These are phyloP conservation scores for Picea mariana DNA, from an alignment of 83 land plant species.

Conservation along the genomic window DNA sequence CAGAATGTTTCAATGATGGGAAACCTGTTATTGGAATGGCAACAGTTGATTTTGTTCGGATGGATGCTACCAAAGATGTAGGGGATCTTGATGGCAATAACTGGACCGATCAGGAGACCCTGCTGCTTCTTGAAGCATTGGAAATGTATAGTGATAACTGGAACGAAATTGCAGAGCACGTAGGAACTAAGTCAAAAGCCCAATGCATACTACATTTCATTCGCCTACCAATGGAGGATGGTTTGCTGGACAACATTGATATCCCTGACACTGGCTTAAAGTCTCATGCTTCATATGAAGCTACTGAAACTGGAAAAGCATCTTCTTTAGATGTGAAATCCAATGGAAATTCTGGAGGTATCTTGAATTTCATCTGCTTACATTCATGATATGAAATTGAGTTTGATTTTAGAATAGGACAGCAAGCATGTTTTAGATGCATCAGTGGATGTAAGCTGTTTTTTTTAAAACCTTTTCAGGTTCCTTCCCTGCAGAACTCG, in stretches of 20 bases:
- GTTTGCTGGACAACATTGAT: conserved; percentile 60
- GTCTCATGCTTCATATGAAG: conserved; percentile 21
- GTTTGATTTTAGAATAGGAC: neutral
- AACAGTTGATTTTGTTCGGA: conserved; percentile 64
- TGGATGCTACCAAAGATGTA: conserved; percentile 43
- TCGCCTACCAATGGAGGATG: conserved; percentile 72
- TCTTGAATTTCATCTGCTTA: neutral
- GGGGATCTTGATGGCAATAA: conserved; percentile 66
- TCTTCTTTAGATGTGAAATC: conserved; percentile 21
- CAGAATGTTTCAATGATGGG: conserved; percentile 75
- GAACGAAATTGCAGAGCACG: conserved; percentile 87
- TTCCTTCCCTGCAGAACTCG: conserved; percentile 8
- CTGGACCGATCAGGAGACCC: conserved; percentile 86
- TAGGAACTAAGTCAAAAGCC: conserved; percentile 84
- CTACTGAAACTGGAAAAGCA: conserved; percentile 16
- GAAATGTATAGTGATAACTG: conserved; percentile 75
- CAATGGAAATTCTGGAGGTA: conserved; percentile 51
- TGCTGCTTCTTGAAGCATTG: conserved; percentile 73
- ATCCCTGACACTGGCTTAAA: conserved; percentile 30
- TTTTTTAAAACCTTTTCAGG: conserved; percentile 17
- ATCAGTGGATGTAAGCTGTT: neutral
- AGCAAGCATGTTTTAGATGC: neutral
- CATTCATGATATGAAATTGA: neutral
- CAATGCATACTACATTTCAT: conserved; percentile 86
- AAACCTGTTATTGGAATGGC: conserved; percentile 72